Conservation (phyloP, 1,139 yeast species). For the Sugiyamaella xylanicola region DNA sequence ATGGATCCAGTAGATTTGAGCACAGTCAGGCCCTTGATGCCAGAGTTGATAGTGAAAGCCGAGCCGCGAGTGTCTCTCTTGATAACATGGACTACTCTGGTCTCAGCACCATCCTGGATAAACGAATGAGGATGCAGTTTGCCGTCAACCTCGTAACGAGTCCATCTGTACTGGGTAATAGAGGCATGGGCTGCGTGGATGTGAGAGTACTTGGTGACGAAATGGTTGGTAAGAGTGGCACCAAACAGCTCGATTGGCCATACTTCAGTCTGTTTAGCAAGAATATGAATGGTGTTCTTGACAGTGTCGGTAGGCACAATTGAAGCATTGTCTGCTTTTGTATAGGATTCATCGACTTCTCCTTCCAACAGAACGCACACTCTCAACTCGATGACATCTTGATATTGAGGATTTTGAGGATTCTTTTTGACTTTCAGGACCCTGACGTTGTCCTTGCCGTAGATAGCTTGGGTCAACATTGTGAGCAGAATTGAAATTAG, state of each 20-base stretch:
- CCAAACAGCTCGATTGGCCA: conserved; percentile 94
- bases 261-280: conserved; percentile 73
- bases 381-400: conserved; percentile 82
- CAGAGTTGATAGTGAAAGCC: conserved; percentile 61
- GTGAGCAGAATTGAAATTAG: too few species aligned
- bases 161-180: conserved; percentile 76
- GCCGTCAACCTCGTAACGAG: conserved; percentile 73
- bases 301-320: conserved; percentile 94
- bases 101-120: conserved; percentile 80
- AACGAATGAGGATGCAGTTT: conserved; percentile 80
- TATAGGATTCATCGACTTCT: conserved; percentile 74
- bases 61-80: conserved; percentile 48
- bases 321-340: conserved; percentile 82
- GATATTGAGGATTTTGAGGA: conserved; percentile 65
- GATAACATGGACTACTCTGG: conserved; percentile 60
- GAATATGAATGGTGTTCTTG: conserved; percentile 79
- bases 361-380: conserved; percentile 77
- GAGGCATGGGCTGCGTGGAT: conserved; percentile 69
- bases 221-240: conserved; percentile 79
- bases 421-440: conserved; percentile 84
- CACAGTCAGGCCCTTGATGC: conserved; percentile 81
- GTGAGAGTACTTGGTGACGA: conserved; percentile 71
- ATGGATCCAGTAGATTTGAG: conserved; percentile 92
- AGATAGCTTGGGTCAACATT: conserved; percentile 51
- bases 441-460: conserved; percentile 92